Conservation (phyloP, 1,284 basidiomycete species). For the Marasmius oreades region DNA sequence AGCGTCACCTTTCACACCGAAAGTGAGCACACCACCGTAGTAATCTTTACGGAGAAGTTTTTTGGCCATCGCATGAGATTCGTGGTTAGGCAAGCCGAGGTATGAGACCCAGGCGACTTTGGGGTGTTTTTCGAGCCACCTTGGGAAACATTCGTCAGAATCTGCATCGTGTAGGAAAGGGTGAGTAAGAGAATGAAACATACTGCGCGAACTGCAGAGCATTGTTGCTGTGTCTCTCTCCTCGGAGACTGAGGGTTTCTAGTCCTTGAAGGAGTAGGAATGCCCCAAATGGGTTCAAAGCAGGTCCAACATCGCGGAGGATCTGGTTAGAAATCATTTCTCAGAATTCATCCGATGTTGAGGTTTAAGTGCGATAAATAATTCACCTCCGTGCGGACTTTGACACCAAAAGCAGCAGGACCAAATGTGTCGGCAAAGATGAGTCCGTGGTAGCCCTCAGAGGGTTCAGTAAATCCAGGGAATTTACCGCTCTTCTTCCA, state of each 20-base stretch:
- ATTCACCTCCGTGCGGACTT: slow-evolving; percentile 52
- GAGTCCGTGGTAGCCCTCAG: slow-evolving; percentile 83
- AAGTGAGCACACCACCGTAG: slow-evolving; percentile 79
- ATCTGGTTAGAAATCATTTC: slow-evolving; percentile 42
- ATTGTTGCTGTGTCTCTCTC: slow-evolving; percentile 74
- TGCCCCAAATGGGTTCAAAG: slow-evolving; percentile 78
- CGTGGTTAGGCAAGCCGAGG: slow-evolving; percentile 67
- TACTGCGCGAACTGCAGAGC: slow-evolving; percentile 70
- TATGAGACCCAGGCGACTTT: slow-evolving; percentile 83
- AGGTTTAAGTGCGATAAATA: neutral
- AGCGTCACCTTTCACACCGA: slow-evolving; percentile 74
- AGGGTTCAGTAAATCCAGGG: slow-evolving; percentile 79
- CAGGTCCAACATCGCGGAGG: slow-evolving; percentile 76
- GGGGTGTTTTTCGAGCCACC: slow-evolving; percentile 68
- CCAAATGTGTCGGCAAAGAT: slow-evolving; percentile 77
- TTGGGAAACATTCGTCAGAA: slow-evolving; percentile 7
- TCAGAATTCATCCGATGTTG: neutral
- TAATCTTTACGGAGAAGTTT: slow-evolving; percentile 52
- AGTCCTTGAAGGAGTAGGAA: slow-evolving; percentile 85
- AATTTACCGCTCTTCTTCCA: slow-evolving; percentile 78
- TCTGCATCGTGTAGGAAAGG: neutral
- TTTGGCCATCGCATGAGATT: slow-evolving; percentile 60
- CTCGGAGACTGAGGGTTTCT: slow-evolving; percentile 82
- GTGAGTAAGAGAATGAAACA: slow-evolving; percentile 15
- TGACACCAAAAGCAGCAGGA: slow-evolving; percentile 66